Conservation (phyloP, 768 basidiomycete species). For the Sarcodon sp. region DNA sequence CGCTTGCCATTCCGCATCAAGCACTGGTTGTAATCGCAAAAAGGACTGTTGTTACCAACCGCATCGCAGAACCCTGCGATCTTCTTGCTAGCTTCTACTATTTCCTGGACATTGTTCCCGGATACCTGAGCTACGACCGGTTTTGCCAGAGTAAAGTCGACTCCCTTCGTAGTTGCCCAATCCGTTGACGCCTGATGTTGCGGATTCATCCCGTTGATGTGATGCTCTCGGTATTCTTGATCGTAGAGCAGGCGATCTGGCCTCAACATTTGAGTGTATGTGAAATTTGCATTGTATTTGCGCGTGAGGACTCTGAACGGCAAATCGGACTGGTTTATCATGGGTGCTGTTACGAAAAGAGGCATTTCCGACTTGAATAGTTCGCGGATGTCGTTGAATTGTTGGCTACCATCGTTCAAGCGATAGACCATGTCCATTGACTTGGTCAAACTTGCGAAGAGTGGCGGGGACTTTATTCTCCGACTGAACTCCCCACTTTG, state of each 20-base stretch:
- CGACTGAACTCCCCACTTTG: too few species aligned
- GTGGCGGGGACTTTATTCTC: too few species aligned
- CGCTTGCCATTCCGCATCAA: constrained; percentile 4
- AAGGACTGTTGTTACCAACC: constrained; percentile 35
- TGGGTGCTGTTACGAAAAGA: constrained; percentile 48
- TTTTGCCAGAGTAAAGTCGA: constrained; percentile 1
- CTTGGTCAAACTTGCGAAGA: too few species aligned
- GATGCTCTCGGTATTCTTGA: constrained; percentile 48
- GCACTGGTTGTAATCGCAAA: not conserved
- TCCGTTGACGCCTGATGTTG: constrained; percentile 7
- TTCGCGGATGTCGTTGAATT: not conserved
- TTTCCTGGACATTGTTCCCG: constrained; percentile 51
- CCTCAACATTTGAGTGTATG: constrained; percentile 71
- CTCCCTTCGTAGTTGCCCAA: not conserved
- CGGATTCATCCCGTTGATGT: constrained; percentile 40
- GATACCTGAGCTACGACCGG: constrained; percentile 65
- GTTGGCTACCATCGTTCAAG: too few species aligned
- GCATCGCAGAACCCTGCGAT: constrained; percentile 52
- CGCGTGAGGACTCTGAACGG: constrained; percentile 56
- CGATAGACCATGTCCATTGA: too few species aligned
- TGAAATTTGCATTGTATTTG: constrained; percentile 49
- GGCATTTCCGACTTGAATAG: constrained; percentile 6
- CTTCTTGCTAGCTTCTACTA: constrained; percentile 48
- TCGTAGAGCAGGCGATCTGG: constrained; percentile 51
- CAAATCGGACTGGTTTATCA: constrained; percentile 73